Base-by-base conservation (phyloP, 306 rosid species). In the cucumber (Cucumis sativus) region DNA sequence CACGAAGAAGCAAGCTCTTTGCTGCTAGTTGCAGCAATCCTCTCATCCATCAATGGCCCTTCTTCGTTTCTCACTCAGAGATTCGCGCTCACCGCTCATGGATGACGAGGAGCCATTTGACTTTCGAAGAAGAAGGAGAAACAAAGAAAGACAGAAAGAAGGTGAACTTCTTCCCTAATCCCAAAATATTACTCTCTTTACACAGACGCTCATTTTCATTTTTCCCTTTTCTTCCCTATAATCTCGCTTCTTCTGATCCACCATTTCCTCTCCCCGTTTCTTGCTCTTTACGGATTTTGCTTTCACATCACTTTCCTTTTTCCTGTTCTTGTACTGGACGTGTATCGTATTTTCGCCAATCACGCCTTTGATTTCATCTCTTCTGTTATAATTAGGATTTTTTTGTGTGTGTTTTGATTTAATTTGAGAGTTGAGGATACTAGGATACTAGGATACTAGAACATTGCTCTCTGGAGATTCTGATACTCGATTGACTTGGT, bases 201-300 rank as follows among this genome's bases (percentile, higher is more conserved):
- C 43, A 43, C 10, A 9, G 78, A 43, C 76, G 51, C 77, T 77
- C 75, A 39, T 68, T 78, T 64, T 64, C 37, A 33, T 33, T 33
- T 33, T 4, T 5, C 47, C 18, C 47, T 17, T 64, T 64, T 73
- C 69, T 63, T 82, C 65, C 87, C 89, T 83, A 41, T 79, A 88
- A 70, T 87, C 82, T n/a, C 88, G 86, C 83, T 57, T 59, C 56
- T 17, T 68, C 47, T 58, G 41, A 66, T 73, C 73, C 84, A 62
- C 83, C 15, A 62, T 57, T 56, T 47, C 21, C 40, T 81, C 78
- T 76, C 52, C 52, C 84, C 91, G 83, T 93, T 89, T 87, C 97
- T 90, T 93, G 81, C 81, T 82, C 74, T 80, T 79, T 83, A 80
- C 86, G 87, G 84, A 88, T 86, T 74, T 59, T 52, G 58, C 81